phyloP scores from a whole-genome alignment of 1,284 basidiomycete species.

The Ceratobasidium sp. region DNA sequence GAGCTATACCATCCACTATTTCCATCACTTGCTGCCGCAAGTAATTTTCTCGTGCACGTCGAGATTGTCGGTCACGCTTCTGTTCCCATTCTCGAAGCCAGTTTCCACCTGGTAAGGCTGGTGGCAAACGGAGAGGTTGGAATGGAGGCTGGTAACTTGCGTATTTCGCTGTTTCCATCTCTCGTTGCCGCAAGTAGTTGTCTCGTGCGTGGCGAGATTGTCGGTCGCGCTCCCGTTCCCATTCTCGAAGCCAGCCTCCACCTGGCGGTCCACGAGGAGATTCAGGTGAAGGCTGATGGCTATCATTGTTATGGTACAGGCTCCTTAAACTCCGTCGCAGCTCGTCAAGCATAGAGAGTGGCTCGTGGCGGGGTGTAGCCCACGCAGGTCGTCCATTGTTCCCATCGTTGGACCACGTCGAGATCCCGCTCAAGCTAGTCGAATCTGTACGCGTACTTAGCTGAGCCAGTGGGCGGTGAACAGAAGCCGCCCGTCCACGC shows the following conservation, averaged over 20 bases:
- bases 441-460: slow-evolving; percentile 2
- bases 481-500: not conserved
- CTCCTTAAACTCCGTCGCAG: not conserved
- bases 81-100: slow-evolving; percentile 42
- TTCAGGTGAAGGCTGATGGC: not conserved
- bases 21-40: slow-evolving; percentile 15
- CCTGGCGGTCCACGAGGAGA: not conserved
- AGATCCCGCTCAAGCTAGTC: slow-evolving; percentile 2
- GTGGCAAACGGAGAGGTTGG: not conserved
- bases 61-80: slow-evolving; percentile 26
- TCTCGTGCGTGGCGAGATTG: slow-evolving; percentile 28
- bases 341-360: slow-evolving; percentile 27
- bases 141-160: too few species aligned
- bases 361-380: slow-evolving; percentile 32
- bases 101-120: slow-evolving; percentile 2
- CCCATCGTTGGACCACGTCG: slow-evolving; percentile 4
- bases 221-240: slow-evolving; percentile 34
- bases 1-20: not conserved
- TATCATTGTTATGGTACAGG: not conserved
- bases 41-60: slow-evolving; percentile 34
- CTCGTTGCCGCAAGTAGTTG: slow-evolving; percentile 26
- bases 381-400: slow-evolving; percentile 1
- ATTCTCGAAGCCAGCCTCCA: slow-evolving; percentile 37
- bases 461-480: slow-evolving; percentile 3
- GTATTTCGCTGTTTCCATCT: not conserved